Evolutionary conservation across 129 eudicot species (phyloP).

Genomic region (Arctium minus): DNA sequence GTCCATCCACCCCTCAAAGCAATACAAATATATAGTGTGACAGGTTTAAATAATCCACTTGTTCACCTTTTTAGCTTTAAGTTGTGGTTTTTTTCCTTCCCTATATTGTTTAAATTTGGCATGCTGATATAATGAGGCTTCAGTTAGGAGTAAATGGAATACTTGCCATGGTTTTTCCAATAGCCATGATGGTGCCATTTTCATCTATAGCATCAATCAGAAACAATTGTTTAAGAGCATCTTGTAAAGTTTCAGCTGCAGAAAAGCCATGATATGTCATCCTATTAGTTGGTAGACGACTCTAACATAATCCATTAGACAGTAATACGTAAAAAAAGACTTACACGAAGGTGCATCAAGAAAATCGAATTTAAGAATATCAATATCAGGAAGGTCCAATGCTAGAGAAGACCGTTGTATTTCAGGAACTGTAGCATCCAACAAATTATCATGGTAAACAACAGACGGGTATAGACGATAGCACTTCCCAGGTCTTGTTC

Average conservation of each 20-base stretch:
- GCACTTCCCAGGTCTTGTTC: too few species aligned
- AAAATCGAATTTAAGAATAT: constrained; percentile 89
- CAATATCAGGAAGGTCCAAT: constrained; percentile 87
- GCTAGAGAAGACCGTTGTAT: constrained; percentile 95
- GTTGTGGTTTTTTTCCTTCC: not conserved
- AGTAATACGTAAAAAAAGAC: constrained; percentile 9
- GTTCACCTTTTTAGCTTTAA: constrained; percentile 7
- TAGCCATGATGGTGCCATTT: constrained; percentile 66
- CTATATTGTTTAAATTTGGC: not conserved
- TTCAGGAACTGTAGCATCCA: constrained; percentile 92
- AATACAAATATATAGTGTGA: not conserved
- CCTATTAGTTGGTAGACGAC: constrained; percentile 1
- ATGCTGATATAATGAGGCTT: not conserved
- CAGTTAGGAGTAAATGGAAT: constrained; percentile 1
- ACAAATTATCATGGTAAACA: constrained; percentile 72
- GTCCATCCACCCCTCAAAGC: not conserved
- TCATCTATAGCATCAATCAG: constrained; percentile 93
- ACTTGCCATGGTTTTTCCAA: constrained; percentile 92
- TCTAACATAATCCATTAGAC: not conserved
- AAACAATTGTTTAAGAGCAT: constrained; percentile 92
- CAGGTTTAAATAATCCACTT: not conserved
- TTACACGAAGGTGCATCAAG: constrained; percentile 92
- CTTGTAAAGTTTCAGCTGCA: constrained; percentile 87
- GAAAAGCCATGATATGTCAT: constrained; percentile 14
- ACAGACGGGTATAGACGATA: constrained; percentile 59